Conservation (phyloP, 2,329 filamentous ascomycete species). For the Neofusicoccum umdonicola region DNA sequence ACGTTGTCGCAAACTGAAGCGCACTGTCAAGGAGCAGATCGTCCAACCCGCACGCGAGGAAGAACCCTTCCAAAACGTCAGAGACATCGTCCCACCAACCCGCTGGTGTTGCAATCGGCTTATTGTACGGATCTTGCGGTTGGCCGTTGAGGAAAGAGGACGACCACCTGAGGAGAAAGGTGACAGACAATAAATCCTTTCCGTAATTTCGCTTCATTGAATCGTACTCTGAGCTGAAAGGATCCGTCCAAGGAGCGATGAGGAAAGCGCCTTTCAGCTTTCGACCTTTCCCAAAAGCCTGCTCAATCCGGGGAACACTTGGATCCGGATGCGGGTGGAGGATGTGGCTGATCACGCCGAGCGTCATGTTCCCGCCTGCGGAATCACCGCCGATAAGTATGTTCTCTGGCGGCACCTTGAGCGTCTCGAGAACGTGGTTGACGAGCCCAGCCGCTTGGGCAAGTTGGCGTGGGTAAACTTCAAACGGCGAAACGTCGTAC, state of each 20-base stretch:
- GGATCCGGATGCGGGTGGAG: constrained; percentile 26
- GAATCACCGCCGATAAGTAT: constrained; percentile 22
- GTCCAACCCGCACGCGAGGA: background rate
- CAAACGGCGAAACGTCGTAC: constrained; percentile 26
- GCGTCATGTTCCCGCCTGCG: constrained; percentile 23
- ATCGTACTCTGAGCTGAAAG: background rate
- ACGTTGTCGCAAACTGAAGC: background rate
- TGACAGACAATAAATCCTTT: background rate
- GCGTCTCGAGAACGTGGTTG: constrained; percentile 20
- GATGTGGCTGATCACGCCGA: constrained; percentile 27
- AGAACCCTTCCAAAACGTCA: background rate
- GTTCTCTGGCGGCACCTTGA: background rate
- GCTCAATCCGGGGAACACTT: background rate
- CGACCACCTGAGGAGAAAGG: background rate
- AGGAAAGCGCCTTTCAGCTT: background rate
- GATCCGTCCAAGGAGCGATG: constrained; percentile 14
- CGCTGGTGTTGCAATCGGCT: background rate
- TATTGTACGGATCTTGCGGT: background rate
- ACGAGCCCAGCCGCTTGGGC: constrained; percentile 23
- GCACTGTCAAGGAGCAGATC: background rate
- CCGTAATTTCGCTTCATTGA: background rate
- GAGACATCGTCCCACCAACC: background rate
- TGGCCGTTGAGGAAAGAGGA: background rate
- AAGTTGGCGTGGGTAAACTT: constrained; percentile 24
- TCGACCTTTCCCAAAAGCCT: background rate